phyloP scores from a whole-genome alignment of 495 filamentous ascomycete genomes.

The Penicillium longicatenatum region DNA sequence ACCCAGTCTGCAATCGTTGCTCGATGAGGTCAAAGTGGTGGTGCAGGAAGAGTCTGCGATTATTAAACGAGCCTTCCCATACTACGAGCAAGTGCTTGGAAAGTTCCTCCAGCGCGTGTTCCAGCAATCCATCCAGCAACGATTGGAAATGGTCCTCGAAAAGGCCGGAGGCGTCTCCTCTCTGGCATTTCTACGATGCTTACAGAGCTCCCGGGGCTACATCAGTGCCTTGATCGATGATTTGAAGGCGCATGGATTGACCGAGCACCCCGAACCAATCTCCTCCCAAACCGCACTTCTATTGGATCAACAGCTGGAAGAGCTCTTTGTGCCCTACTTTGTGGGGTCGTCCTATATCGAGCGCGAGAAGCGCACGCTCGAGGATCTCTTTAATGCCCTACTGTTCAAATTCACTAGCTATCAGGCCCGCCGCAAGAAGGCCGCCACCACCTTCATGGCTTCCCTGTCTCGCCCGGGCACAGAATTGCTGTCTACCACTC shows the following conservation, averaged over 20 bases:
- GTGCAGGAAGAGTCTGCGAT: constrained; percentile 96
- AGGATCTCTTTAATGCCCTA: constrained; percentile 89
- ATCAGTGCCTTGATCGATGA: constrained; percentile 87
- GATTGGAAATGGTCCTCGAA: constrained; percentile 93
- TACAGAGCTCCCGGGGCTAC: constrained; percentile 87
- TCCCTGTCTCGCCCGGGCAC: constrained; percentile 83
- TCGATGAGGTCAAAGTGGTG: constrained; percentile 94
- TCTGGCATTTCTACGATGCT: constrained; percentile 83
- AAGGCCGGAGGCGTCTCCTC: constrained; percentile 90
- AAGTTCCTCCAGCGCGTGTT: constrained; percentile 95
- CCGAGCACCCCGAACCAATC: constrained; percentile 89
- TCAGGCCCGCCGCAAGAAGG: constrained; percentile 83
- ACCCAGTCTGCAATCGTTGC: constrained; percentile 82
- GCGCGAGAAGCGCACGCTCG: constrained; percentile 82
- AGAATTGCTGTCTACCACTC: constrained; percentile 77
- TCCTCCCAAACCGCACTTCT: constrained; percentile 82
- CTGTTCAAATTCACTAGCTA: constrained; percentile 95
- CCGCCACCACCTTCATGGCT: constrained; percentile 85
- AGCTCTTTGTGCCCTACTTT: constrained; percentile 94
- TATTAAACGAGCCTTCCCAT: constrained; percentile 93
- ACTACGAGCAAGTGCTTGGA: constrained; percentile 87
- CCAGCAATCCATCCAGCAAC: constrained; percentile 95
- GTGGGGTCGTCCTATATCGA: constrained; percentile 95
- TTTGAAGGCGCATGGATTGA: constrained; percentile 90
- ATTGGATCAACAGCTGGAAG: constrained; percentile 94